Conservation (phyloP, 768 basidiomycete species). For the Boletus patriciae region DNA sequence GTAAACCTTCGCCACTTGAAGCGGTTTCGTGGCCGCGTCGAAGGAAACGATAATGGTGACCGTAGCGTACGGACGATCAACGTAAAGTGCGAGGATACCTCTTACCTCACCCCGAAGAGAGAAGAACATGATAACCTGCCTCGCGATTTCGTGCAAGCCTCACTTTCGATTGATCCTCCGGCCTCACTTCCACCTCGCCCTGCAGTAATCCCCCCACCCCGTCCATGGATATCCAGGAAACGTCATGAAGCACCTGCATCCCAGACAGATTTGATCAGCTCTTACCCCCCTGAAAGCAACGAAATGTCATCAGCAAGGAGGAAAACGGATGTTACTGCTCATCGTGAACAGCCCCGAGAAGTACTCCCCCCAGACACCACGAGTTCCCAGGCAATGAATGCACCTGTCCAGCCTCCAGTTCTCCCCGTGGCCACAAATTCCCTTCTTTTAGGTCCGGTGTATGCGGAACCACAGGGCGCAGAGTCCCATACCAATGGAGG, state of each 20-base stretch:
- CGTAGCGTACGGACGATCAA: slow-evolving; percentile 25
- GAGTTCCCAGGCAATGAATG: slow-evolving; percentile 12
- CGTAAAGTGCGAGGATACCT: slow-evolving; percentile 24
- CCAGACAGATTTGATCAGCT: not conserved
- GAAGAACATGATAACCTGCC: slow-evolving; percentile 19
- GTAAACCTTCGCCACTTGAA: slow-evolving; percentile 35
- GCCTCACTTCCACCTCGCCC: slow-evolving; percentile 19
- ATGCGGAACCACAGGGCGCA: slow-evolving; percentile 7
- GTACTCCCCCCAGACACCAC: not conserved
- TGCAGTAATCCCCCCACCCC: slow-evolving; percentile 26
- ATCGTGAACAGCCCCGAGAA: slow-evolving; percentile 1
- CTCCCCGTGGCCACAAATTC: slow-evolving; percentile 7
- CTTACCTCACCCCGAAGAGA: slow-evolving; percentile 1
- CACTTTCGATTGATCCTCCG: not conserved
- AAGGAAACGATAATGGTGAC: slow-evolving; percentile 29
- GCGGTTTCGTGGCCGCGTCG: slow-evolving; percentile 23
- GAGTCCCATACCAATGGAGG: not conserved
- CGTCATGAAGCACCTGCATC: not conserved
- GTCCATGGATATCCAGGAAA: slow-evolving; percentile 19
- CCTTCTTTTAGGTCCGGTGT: slow-evolving; percentile 8
- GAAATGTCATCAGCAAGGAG: not conserved
- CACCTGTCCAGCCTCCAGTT: slow-evolving; percentile 3
- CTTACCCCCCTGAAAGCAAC: not conserved
- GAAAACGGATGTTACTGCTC: not conserved
- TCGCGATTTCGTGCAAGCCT: not conserved